Percentiles rank a stretch among this genome's conserved stretches.
Evolutionary conservation across 306 rosid species (phyloP).

Genomic region (Vicia sativa): DNA sequence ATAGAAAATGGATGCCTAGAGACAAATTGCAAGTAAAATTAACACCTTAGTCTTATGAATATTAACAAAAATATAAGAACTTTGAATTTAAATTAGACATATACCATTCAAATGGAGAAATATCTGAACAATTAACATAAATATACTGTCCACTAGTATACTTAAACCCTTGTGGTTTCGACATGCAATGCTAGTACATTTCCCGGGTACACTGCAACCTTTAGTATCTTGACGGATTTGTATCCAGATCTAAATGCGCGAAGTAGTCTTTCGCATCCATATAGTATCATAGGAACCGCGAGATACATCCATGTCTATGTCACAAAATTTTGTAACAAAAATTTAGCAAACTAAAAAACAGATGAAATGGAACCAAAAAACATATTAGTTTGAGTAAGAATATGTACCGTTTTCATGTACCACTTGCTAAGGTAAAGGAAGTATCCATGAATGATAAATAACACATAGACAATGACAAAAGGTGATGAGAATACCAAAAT

Average conservation of each 20-base stretch:
- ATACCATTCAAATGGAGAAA: slow-evolving; percentile 89
- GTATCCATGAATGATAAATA: slow-evolving; percentile 75
- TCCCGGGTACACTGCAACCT: slow-evolving; percentile 94
- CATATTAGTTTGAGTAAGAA: background rate
- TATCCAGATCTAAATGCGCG: slow-evolving; percentile 73
- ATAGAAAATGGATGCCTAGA: slow-evolving; percentile 84
- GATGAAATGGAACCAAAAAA: background rate
- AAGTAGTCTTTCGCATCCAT: slow-evolving; percentile 72
- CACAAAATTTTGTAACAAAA: slow-evolving; percentile 9
- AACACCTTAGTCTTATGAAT: background rate
- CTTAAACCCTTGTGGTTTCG: slow-evolving; percentile 82
- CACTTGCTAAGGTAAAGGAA: slow-evolving; percentile 76
- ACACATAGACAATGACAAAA: slow-evolving; percentile 74
- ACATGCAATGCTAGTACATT: slow-evolving; percentile 79
- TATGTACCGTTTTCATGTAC: slow-evolving; percentile 78
- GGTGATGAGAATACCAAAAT: slow-evolving; percentile 93
- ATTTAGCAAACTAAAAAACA: background rate
- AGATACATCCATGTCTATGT: slow-evolving; percentile 88
- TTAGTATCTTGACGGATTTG: slow-evolving; percentile 60
- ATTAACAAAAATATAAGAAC: background rate
- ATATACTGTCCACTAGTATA: slow-evolving; percentile 87
- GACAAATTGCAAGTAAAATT: slow-evolving; percentile 11
- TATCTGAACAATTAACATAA: slow-evolving; percentile 66
- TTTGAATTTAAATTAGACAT: slow-evolving; percentile 16
- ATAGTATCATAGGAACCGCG: slow-evolving; percentile 69